Evolutionary conservation across 2,329 filamentous ascomycete species (phyloP), one percentile per base, ranked within the genome.

Genomic region (Diaporthe australafricana): DNA sequence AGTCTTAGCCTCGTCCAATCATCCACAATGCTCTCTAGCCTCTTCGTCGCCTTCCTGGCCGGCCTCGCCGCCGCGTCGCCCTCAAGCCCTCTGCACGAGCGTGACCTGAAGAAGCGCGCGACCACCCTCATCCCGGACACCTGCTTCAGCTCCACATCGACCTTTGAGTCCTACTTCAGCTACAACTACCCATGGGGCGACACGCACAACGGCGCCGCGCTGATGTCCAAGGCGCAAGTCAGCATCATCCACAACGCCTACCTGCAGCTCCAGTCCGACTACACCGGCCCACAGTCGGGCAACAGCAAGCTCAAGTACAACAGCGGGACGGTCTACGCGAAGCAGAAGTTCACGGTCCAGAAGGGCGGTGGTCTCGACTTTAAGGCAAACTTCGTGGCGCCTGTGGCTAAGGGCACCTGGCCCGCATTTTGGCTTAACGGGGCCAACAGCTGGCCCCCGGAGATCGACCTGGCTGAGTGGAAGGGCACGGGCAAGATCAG

Each of bases 401-500:
- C 82, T 27, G 82, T 82, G 0, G 78, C 76, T 0, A 79, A 81
- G 74, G 82, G 85, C 16, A 87, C 86, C 0, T 89, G 87, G 87
- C 87, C 87, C 0, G 87, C 87, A 0, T 89, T 89, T 75, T 89
- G 87, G 87, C 78, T 88, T 9, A 88, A 86, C 2, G 86, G 83
- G 0, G 85, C 85, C 1, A 77, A 85, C 55, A 81, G 83, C 3
- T 89, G 87, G 87, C 87, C 87, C 3, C 87, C 87, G 0, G 87
- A 89, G 82, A 85, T 89, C 71, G 87, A 89, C 76, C 82, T 89
- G 77, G 87, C 87, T 1, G 87, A 89, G 77, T 89, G 87, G 87
- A 89, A 89, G 76, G 87, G 87, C 32, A 81, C 78, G 48, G 86
- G 86, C 22, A 83, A 86, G 73, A 86, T 88, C 74, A 84, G 81